Evolutionary conservation across 2,329 filamentous ascomycete species (phyloP), one percentile per base, ranked within the genome.

Genomic region (Diaporthe destruens): DNA sequence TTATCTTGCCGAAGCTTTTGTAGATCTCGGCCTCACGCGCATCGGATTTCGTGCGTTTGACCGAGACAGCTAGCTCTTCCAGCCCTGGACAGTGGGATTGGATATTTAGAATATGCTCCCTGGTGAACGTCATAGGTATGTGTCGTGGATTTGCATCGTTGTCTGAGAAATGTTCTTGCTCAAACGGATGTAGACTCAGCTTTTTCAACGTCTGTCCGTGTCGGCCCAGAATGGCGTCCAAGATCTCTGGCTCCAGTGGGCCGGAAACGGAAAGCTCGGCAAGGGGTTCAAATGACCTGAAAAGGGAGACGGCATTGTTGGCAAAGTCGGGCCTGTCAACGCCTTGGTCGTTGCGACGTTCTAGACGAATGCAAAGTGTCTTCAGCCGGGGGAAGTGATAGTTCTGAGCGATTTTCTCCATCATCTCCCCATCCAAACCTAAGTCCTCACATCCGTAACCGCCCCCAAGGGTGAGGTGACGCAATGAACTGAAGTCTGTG

Each of bases 31-130:
- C 71, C 56, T 72, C 71, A 23, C 25, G 1, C 47, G 12, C 18
- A 20, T 72, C 42, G 1, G 71, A 72, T n/a, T 61, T 72, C 0
- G n/a, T 69, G 47, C 63, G 54, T 39, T 72, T 69, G 49, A 72
- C 29, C 0, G 63, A n/a, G 3, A 72, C 18, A 29, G 55, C 5
- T 5, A 72, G 63, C 16, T 68, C 32, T 14, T 49, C 39, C 16
- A 72, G 25, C 7, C 1, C 42, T 6, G 71, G 63, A 55, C 71
- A 72, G n/a, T 49, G 34, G 6, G 42, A 12, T 44, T 72, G 63
- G 7, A 72, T 65, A 4, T 65, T 23, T 8, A 32, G 9, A 25
- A 72, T 18, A 20, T 72, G 71, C 8, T 61, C 55, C 49, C 63
- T 49, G 25, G 1, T 11, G 16, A 72, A 65, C 8, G 39, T 20